Conservation (phyloP, 2,329 filamentous ascomycete genomes). For the Talaromyces sp. region DNA sequence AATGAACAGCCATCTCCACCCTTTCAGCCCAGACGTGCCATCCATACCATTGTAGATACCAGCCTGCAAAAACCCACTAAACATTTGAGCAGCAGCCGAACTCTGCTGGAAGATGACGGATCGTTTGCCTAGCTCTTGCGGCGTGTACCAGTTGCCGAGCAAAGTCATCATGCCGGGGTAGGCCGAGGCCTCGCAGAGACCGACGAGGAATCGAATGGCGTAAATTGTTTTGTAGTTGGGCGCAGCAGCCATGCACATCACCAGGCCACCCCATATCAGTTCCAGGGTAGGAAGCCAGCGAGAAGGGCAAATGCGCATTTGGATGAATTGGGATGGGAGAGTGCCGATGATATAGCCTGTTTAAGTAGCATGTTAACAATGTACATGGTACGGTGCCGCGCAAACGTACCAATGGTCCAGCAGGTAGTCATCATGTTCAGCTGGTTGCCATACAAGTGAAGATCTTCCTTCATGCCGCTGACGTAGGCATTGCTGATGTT, state of each 20-base stretch:
- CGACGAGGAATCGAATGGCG: constrained; percentile 11
- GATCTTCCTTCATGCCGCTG: constrained; percentile 59
- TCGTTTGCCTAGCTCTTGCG: constrained; percentile 9
- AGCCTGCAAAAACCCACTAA: constrained; percentile 24
- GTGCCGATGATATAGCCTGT: constrained; percentile 6
- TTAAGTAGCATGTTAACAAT: neutral
- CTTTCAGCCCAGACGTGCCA: constrained; percentile 48
- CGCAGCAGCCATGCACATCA: constrained; percentile 11
- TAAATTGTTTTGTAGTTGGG: constrained; percentile 8
- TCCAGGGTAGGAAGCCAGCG: constrained; percentile 9
- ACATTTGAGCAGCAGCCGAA: constrained; percentile 9
- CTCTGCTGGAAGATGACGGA: constrained; percentile 11
- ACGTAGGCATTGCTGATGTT: constrained; percentile 70
- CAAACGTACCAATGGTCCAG: constrained; percentile 8
- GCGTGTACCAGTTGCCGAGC: constrained; percentile 9
- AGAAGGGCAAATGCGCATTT: constrained; percentile 7
- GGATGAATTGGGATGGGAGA: constrained; percentile 5
- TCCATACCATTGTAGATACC: constrained; percentile 57
- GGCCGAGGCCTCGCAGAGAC: constrained; percentile 7
- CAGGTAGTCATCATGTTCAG: constrained; percentile 49
- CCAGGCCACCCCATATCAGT: constrained; percentile 8
- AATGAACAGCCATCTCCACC: constrained; percentile 58
- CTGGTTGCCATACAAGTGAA: constrained; percentile 56
- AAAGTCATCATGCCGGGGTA: constrained; percentile 11
- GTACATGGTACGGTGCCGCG: neutral